phyloP scores from a whole-genome alignment of 1,139 yeast species.

The Protomyces arabidopsidicola region DNA sequence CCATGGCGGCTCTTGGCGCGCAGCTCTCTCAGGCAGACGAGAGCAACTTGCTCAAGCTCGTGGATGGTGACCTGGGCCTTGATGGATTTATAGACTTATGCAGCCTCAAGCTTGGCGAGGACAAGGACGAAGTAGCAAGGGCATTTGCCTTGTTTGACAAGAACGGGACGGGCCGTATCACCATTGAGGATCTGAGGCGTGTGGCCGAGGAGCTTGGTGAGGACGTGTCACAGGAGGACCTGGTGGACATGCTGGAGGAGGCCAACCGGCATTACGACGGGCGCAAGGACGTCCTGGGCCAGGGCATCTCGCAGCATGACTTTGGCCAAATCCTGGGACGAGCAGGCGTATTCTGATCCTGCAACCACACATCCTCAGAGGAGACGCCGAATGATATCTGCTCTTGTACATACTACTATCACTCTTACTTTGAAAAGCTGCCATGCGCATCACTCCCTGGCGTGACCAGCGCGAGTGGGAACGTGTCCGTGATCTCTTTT shows the following conservation, averaged over 20 bases:
- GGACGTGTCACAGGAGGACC: constrained; percentile 21
- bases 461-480: constrained; percentile 14
- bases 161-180: constrained; percentile 28
- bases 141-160: constrained; percentile 31
- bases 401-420: too few relatives aligned
- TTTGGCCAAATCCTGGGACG: constrained; percentile 28
- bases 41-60: neutral
- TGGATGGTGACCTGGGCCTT: neutral
- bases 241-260: constrained; percentile 29
- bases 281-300: constrained; percentile 1
- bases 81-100: neutral
- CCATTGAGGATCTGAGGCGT: constrained; percentile 29
- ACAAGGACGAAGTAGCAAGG: constrained; percentile 25
- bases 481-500: constrained; percentile 1
- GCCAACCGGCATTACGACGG: constrained; percentile 14
- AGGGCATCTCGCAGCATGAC: constrained; percentile 21
- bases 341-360: constrained; percentile 20
- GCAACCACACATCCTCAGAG: neutral
- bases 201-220: constrained; percentile 29
- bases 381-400: too few relatives aligned
- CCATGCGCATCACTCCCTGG: constrained; percentile 20
- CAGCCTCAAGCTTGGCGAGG: neutral
- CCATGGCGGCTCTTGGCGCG: neutral
- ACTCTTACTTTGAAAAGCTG: neutral
- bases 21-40: neutral